phyloP scores from a whole-genome alignment of 805 yeast genomes.

The Pichia eremophila region DNA sequence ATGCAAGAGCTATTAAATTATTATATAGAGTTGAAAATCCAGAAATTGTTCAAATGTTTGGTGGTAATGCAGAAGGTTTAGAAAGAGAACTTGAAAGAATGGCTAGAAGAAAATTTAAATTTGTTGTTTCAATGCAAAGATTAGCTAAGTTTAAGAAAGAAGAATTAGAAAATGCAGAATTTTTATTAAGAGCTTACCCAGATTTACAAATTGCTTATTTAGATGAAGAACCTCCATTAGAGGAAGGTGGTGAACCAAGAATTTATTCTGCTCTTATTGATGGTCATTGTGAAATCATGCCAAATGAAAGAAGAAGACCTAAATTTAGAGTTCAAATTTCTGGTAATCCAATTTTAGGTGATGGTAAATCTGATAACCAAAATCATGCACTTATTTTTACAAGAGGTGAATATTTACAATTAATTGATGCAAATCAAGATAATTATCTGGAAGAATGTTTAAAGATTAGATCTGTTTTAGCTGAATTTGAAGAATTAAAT shows the following conservation, averaged over 20 bases:
- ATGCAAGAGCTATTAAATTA: slow-evolving; percentile 89
- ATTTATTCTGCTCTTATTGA: slow-evolving; percentile 72
- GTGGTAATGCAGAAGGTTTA: slow-evolving; percentile 94
- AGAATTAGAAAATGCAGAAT: slow-evolving; percentile 73
- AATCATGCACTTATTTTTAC: slow-evolving; percentile 71
- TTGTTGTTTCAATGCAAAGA: slow-evolving; percentile 82
- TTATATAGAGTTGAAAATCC: slow-evolving; percentile 92
- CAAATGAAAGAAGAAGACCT: slow-evolving; percentile 67
- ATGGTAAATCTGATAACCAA: slow-evolving; percentile 83
- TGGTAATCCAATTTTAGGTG: slow-evolving; percentile 81
- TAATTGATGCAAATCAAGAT: slow-evolving; percentile 83
- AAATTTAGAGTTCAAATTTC: slow-evolving; percentile 69
- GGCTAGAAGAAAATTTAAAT: slow-evolving; percentile 77
- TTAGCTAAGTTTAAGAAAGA: slow-evolving; percentile 61
- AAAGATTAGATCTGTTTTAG: slow-evolving; percentile 70
- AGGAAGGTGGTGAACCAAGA: slow-evolving; percentile 60
- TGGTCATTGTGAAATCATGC: slow-evolving; percentile 68
- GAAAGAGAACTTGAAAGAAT: slow-evolving; percentile 90
- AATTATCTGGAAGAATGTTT: slow-evolving; percentile 79
- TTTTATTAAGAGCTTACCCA: slow-evolving; percentile 74
- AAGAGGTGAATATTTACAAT: slow-evolving; percentile 78
- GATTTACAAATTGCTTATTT: slow-evolving; percentile 85
- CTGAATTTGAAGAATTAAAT: slow-evolving; percentile 72
- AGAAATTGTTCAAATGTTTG: slow-evolving; percentile 93
- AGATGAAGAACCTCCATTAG: slow-evolving; percentile 81